Evolutionary conservation across 75 land plant genomes (phyloP).

Genomic region (Picea glauca): DNA sequence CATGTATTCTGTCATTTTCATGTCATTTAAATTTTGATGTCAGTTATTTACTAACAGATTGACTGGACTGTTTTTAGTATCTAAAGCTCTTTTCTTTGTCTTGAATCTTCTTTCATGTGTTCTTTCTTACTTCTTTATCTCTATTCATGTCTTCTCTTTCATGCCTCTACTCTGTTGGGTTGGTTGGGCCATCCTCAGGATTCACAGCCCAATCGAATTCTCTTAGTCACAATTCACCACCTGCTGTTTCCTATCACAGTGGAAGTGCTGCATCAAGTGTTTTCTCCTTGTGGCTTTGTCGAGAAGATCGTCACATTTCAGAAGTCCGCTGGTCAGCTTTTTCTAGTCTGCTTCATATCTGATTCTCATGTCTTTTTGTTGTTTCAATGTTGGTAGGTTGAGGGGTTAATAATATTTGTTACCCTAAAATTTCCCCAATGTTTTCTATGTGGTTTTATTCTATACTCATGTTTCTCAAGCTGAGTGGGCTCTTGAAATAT

Average conservation of each 20-base stretch:
- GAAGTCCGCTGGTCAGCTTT: conserved; percentile 36
- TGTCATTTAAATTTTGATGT: neutral
- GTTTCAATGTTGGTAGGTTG: neutral
- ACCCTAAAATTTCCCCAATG: too few relatives aligned
- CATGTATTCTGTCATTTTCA: neutral
- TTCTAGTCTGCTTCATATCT: conserved; percentile 11
- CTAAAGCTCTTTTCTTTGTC: neutral
- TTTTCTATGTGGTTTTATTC: too few relatives aligned
- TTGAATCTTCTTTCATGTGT: conserved; percentile 24
- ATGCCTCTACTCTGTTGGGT: conserved; percentile 46
- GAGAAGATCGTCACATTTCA: conserved; percentile 80
- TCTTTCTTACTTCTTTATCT: conserved; percentile 44
- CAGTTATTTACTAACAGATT: neutral
- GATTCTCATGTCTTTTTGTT: conserved; percentile 6
- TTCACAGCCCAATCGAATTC: conserved; percentile 94
- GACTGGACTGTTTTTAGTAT: neutral
- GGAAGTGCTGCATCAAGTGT: conserved; percentile 18
- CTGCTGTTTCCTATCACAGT: conserved; percentile 32
- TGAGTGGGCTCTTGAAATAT: too few relatives aligned
- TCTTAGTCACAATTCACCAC: conserved; percentile 95
- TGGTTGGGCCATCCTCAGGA: conserved; percentile 74
- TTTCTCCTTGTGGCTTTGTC: conserved; percentile 29
- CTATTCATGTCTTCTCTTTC: conserved; percentile 48
- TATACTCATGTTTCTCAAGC: neutral
- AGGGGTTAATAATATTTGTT: neutral